phyloP scores from a whole-genome alignment of 1,139 yeast genomes.

The Nakaseomyces delphensis region DNA sequence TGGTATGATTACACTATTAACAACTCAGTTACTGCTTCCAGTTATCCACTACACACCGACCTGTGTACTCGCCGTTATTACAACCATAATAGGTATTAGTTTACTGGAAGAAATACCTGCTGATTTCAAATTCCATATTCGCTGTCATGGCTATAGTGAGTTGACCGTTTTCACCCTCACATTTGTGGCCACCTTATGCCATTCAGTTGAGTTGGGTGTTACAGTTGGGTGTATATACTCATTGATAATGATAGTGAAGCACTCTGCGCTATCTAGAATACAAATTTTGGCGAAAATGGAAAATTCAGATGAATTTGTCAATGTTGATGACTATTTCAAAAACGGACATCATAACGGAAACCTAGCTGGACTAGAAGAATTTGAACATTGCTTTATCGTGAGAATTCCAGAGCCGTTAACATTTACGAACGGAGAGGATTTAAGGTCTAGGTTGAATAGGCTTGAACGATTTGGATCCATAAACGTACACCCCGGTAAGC shows the following conservation, averaged over 20 bases:
- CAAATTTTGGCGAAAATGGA: conserved; percentile 82
- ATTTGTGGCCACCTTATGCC: conserved; percentile 60
- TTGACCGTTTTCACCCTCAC: conserved; percentile 66
- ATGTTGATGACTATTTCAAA: conserved; percentile 49
- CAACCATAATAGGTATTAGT: conserved; percentile 69
- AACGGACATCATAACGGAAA: neutral
- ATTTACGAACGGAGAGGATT: conserved; percentile 81
- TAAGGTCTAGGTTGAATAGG: conserved; percentile 63
- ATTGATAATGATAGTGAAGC: conserved; percentile 68
- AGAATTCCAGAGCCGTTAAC: conserved; percentile 90
- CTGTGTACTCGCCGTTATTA: conserved; percentile 74
- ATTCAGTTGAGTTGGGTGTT: conserved; percentile 85
- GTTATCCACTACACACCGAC: conserved; percentile 67
- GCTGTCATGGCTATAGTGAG: conserved; percentile 69
- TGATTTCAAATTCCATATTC: conserved; percentile 67
- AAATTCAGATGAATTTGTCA: conserved; percentile 64
- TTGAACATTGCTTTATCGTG: conserved; percentile 78
- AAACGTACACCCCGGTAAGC: conserved; percentile 74
- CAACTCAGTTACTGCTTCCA: conserved; percentile 53
- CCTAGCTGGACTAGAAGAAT: conserved; percentile 42
- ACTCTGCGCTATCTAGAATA: conserved; percentile 79
- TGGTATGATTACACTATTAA: conserved; percentile 62
- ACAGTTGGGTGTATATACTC: conserved; percentile 78
- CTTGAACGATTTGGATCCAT: conserved; percentile 81
- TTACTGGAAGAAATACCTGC: conserved; percentile 81